Evolutionary conservation across 2,329 filamentous ascomycete species (phyloP).

Genomic region (Xylaria sp.): DNA sequence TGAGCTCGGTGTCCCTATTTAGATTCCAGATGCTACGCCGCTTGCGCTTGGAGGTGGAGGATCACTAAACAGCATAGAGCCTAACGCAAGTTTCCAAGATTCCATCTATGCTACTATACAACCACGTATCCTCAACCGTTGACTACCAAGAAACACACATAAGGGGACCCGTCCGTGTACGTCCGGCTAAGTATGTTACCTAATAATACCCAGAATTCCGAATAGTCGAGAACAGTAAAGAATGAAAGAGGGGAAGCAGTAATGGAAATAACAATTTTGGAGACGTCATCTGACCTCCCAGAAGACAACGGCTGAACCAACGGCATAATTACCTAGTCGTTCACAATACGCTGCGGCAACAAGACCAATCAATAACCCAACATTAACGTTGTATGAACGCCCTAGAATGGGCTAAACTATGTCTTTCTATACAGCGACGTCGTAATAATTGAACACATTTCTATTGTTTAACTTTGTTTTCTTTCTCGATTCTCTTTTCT

Average conservation of each 20-base stretch:
- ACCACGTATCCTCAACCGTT: neutral
- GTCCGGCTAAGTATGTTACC: slow-evolving; percentile 4
- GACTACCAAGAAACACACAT: slow-evolving; percentile 16
- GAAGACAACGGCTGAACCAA: slow-evolving; percentile 2
- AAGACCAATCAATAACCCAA: neutral
- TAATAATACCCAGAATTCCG: neutral
- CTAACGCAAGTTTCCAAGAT: slow-evolving; percentile 3
- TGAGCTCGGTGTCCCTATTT: slow-evolving; percentile 32
- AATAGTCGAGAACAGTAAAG: neutral
- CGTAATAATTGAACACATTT: no score
- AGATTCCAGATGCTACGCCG: slow-evolving; percentile 27
- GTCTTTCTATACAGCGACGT: neutral
- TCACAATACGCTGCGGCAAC: neutral
- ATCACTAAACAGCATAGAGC: slow-evolving; percentile 5
- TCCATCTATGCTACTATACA: neutral
- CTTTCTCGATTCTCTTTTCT: no score
- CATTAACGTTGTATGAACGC: neutral
- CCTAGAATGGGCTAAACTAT: neutral
- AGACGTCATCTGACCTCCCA: neutral
- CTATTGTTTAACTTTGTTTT: no score
- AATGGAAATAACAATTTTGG: neutral
- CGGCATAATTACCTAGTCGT: neutral
- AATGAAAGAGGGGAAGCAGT: neutral
- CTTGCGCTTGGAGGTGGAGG: slow-evolving; percentile 15
- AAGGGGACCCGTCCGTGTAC: neutral